phyloP scores from a whole-genome alignment of 306 rosid genomes.

The Cucumis melo region DNA sequence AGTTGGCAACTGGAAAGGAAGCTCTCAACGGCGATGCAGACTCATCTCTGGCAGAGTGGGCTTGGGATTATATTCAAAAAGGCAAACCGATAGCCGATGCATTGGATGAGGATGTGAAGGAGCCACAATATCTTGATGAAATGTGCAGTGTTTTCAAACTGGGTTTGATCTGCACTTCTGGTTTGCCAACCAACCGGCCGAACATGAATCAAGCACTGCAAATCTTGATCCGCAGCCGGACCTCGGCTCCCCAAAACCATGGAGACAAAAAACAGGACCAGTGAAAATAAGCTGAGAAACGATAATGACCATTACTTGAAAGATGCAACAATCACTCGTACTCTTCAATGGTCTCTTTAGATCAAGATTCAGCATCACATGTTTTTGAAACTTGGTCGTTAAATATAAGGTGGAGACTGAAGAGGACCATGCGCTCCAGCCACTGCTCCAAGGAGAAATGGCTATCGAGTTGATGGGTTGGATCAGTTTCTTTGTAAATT shows the following conservation, averaged over 20 bases:
- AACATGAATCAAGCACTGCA: conserved; percentile 56
- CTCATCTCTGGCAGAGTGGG: conserved; percentile 65
- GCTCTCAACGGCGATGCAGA: conserved; percentile 43
- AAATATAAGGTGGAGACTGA: not conserved
- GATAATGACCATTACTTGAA: not conserved
- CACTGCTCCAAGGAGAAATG: not conserved
- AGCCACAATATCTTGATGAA: conserved; percentile 26
- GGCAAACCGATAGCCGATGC: conserved; percentile 28
- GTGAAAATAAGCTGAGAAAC: not conserved
- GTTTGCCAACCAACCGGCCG: conserved; percentile 41
- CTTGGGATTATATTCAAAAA: conserved; percentile 23
- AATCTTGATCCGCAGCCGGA: conserved; percentile 19
- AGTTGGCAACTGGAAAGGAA: conserved; percentile 55
- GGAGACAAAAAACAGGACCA: not conserved
- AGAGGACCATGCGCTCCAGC: not conserved
- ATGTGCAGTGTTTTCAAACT: conserved; percentile 50
- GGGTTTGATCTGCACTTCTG: conserved; percentile 45
- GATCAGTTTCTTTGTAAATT: not conserved
- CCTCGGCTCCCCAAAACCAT: not conserved
- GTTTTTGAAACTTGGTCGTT: not conserved
- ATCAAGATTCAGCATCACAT: not conserved
- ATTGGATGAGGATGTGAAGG: conserved; percentile 45
- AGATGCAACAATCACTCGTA: not conserved
- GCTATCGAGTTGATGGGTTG: not conserved
- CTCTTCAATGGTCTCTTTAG: not conserved